phyloP scores from a whole-genome alignment of 2,329 filamentous ascomycete genomes.

The Nannizziopsis arthrosporioides region DNA sequence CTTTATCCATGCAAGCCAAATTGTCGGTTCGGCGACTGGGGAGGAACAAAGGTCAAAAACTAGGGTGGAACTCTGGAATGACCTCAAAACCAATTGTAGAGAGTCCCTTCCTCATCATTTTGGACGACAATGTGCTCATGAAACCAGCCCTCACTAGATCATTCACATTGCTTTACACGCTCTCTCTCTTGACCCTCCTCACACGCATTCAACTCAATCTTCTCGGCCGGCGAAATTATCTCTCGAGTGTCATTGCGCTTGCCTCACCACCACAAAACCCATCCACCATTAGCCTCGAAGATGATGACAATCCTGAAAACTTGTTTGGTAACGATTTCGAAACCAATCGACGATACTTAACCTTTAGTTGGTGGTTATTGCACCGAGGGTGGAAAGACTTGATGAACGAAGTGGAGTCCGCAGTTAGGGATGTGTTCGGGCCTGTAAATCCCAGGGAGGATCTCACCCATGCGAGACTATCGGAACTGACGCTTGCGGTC shows the following conservation, averaged over 20 bases:
- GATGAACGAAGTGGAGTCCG: conserved; percentile 67
- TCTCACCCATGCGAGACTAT: conserved; percentile 66
- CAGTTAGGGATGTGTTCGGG: conserved; percentile 84
- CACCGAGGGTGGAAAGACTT: conserved; percentile 80
- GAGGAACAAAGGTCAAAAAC: conserved; percentile 48
- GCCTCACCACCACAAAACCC: conserved; percentile 61
- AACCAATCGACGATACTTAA: conserved; percentile 86
- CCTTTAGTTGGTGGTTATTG: conserved; percentile 95
- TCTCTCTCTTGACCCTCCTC: conserved; percentile 78
- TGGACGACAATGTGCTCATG: conserved; percentile 1
- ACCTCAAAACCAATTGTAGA: conserved; percentile 88
- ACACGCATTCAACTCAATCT: conserved; percentile 95
- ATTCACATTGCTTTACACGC: conserved; percentile 83
- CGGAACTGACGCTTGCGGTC: conserved; percentile 69
- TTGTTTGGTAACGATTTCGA: conserved; percentile 88
- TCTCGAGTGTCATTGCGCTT: conserved; percentile 86
- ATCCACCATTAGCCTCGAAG: conserved; percentile 75
- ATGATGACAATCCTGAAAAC: conserved; percentile 82
- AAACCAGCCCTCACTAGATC: conserved; percentile 72
- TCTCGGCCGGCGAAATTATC: conserved; percentile 84
- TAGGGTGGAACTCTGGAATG: conserved; percentile 93
- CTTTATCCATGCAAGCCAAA: conserved; percentile 71
- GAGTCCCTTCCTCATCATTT: conserved; percentile 14
- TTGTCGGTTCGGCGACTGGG: conserved; percentile 46
- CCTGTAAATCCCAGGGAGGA: conserved; percentile 78